Evolutionary conservation across 1,139 yeast species (phyloP), one percentile per base, ranked within the genome.

Genomic region (Williopsis jadinii): DNA sequence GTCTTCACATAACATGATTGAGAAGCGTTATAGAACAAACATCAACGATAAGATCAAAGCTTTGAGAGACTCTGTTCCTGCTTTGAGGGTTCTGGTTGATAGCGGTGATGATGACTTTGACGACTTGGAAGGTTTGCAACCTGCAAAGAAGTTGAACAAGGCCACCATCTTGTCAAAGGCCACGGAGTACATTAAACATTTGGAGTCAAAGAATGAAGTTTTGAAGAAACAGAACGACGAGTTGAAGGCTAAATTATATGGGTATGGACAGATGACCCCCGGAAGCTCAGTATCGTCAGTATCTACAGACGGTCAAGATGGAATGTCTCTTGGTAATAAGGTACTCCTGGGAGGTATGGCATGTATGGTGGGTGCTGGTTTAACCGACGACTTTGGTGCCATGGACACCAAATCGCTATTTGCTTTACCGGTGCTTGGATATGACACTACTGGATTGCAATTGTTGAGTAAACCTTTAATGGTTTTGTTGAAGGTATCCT

Each of bases 81-180:
- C 80, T 8, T 59, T 75, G 34, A 64, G 77, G 31, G 64, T 66
- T 15, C 61, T 69, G 27, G 62, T 63, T 30, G 59, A 59, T 31
- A 60, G 63, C 32, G 68, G 67, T 9, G 60, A 62, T 13, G 63
- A 62, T 24, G 68, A 58, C 30, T 47, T 53, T 2, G 39, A 40
- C 10, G 52, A 50, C 28, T 69, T 88, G 48, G 96, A 87, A 54
- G 96, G 96, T 2, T 70, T 88, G 44, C 73, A 81, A n/a, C 96
- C 96, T 0, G 95, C 96, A 3, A 68, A 77, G 41, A 87, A 86
- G 58, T 70, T 88, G 51, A 88, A 87, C 64, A 90, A 90, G 61
- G 97, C 96, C 8, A 82, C 87, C 39, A 88, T 90, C 28, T 70
- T 90, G 49, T 75, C 87, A 39, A 86, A 88, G 59, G 95, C 97